Base-by-base conservation (phyloP, 2,329 filamentous ascomycete genomes). In the Lachnum nothofagi region DNA sequence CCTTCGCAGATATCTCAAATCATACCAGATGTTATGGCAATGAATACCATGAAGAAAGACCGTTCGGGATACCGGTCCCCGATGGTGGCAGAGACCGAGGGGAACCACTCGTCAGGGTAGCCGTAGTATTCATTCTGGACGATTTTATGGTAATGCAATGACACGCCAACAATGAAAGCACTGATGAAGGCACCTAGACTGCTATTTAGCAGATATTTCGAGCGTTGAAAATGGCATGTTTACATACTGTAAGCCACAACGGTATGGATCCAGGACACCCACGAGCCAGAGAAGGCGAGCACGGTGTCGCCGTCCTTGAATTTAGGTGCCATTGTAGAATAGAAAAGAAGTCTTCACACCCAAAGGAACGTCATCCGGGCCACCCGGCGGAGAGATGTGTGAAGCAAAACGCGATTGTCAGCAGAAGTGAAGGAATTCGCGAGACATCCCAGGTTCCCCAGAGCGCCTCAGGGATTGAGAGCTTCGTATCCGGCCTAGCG, bases 91-190 rank as follows among this genome's bases (percentile, higher is more conserved):
- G 91, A 96, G 19, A 96, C 91, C 37, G 91, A 95, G 50, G 91
- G 91, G 64, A 95, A 95, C 91, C 91, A 96, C 75, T 96, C 91
- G 59, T 95, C 76, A 1, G 91, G 91, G 65, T 94, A 95, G 60
- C 89, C 89, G 69, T 90, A 95, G 72, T 91, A 87, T 70, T 98
- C 90, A 70, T 98, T 98, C 70, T 96, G 77, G 48, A 98, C 93
- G 60, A 98, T 98, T 74, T 98, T 98, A 65, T 86, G 80, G 72
- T 93, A 97, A 71, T 98, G 93, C 42, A 98, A 78, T 47, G 76
- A 78, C 48, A 84, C 74, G 58, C 91, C 91, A 53, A 95, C 83
- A 48, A 91, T 67, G 57, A 97, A 75, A 51, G 91, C 91, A 65
- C 88, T 89, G 56, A 95, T 57, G 65, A 97, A 97, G 49, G 91